Percentiles rank a stretch among this genome's conserved stretches.
Conservation (phyloP, 2,329 filamentous ascomycete species). For the Bertia moriformis region DNA sequence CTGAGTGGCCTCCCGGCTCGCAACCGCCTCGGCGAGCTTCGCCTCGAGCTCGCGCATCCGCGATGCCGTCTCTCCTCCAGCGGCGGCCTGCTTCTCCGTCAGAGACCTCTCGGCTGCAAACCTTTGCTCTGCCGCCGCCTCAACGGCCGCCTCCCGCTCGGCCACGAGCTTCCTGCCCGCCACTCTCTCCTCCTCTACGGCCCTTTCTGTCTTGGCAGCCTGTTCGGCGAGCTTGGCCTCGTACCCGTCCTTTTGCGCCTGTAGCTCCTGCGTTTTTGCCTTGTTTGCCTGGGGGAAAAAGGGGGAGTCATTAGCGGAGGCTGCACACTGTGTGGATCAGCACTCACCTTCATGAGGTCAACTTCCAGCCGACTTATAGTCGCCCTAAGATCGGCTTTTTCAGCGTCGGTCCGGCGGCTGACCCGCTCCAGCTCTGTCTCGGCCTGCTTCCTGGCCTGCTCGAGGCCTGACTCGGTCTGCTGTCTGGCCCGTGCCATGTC, state of each 20-base stretch:
- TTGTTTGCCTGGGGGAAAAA: conserved; percentile 33
- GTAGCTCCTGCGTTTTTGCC: conserved; percentile 42
- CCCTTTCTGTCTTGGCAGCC: not conserved
- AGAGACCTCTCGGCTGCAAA: not conserved
- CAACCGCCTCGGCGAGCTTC: conserved; percentile 9
- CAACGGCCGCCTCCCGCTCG: not conserved
- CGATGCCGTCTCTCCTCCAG: conserved; percentile 5
- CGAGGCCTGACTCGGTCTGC: not conserved
- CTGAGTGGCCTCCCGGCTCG: conserved; percentile 2
- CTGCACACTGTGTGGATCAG: not conserved
- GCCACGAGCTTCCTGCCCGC: not conserved
- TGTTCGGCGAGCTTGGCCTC: conserved; percentile 18
- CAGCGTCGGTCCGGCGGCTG: conserved; percentile 36
- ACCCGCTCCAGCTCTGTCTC: conserved; percentile 21
- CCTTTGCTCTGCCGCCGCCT: conserved; percentile 1
- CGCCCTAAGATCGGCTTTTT: conserved; percentile 46
- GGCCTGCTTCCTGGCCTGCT: conserved; percentile 4
- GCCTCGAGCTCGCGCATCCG: conserved; percentile 13
- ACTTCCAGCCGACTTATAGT: conserved; percentile 47
- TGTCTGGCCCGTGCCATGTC: not conserved
- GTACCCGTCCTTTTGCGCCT: conserved; percentile 36
- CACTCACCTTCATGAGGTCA: conserved; percentile 43
- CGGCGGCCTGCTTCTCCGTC: conserved; percentile 4
- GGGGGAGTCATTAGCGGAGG: conserved; percentile 2
- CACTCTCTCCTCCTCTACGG: not conserved